Base-by-base conservation (phyloP, 257 asterid species). In the Phtheirospermum japonicum region DNA sequence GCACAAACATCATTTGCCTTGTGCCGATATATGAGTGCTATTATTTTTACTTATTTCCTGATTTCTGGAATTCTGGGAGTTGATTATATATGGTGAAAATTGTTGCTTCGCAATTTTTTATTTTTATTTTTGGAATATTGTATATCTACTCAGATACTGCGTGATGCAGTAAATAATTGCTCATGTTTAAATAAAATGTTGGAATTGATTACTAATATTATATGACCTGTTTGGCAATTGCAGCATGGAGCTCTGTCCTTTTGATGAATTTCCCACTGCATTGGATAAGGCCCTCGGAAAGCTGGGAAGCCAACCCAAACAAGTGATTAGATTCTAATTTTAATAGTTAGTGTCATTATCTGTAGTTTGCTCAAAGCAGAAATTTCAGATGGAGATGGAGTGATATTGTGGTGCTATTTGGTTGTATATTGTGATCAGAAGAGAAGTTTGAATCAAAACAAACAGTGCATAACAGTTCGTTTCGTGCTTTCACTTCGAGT, bases 281-380 rank as follows among this genome's bases (percentile, higher is more conserved):
- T 71, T 93, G 63, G 92, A 89, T 60, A 93, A 83, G 76, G 83
- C 99, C 68, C 87, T 87, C 23, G 97, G 99, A 19, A 93, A 89
- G 76, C 82, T 66, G 14, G 97, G 99, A 70, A 85, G 90, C 50
- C 97, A 89, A 68, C 94, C 95, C 33, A 93, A 93, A 65, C 99
- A 93, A 76, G 88, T 93, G 48, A 75, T 93, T 61, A 87, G 68
- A 48, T 93, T 93, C 81, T 87, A 72, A 70, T 48, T 43, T 43
- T 6, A 23, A 7, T 33, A 14, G 0, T 50, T 12, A n/a, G 32
- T 4, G 53, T 2, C 6, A 2, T 10, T 23, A 62, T 12, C 43
- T 46, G 60, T 17, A 14, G 45, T 30, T 34, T 0, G 64, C 40
- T 32, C 14, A 51, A 36, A 20, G 40, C 17, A 7, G 51, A 32